Base-by-base conservation (phyloP, 306 rosid genomes). In the Rosa chinensis region DNA sequence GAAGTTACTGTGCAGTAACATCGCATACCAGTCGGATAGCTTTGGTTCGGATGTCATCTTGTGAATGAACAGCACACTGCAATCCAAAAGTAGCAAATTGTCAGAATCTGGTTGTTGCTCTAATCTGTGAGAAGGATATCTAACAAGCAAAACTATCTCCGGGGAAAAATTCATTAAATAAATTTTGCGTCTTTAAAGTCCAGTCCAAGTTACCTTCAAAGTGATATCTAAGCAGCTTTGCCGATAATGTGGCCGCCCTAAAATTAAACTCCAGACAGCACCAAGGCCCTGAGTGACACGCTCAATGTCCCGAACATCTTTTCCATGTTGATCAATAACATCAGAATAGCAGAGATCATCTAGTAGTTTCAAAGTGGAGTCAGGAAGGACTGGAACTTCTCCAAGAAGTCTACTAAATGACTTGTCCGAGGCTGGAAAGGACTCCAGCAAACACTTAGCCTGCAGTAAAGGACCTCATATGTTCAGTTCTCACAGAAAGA, bases 231-330 rank as follows among this genome's bases (percentile, higher is more conserved):
- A 87, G 88, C 94, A 91, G 68, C 88, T 87, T 75, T 89, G 93
- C 74, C 99, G 97, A 84, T 90, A 90, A 77, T 76, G 90, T 63
- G 97, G 98, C 66, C 98, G 96, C 45, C 97, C 97, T 86, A 95
- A 84, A 73, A 95, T 93, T 88, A 95, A 90, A 90, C 91, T 89
- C 99, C 99, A 95, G 35, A 91, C 86, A 35, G 99, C 94, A 80
- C 99, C 99, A 79, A 95, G 97, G 72, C 99, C 99, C 84, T 95
- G 99, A 68, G 99, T 95, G 80, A 95, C 96, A 58, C 98, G 98
- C 73, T 93, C 99, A 74, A 88, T 81, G 80, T 95, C 99, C 61
- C 97, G 90, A 63, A 78, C 79, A 72, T 83, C 74, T 85, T 91
- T 93, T 80, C 98, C 98, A 43, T 78, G 86, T 77, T 78, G 80